phyloP scores from a whole-genome alignment of 441 rosid species.

The Erodium moschatum region DNA sequence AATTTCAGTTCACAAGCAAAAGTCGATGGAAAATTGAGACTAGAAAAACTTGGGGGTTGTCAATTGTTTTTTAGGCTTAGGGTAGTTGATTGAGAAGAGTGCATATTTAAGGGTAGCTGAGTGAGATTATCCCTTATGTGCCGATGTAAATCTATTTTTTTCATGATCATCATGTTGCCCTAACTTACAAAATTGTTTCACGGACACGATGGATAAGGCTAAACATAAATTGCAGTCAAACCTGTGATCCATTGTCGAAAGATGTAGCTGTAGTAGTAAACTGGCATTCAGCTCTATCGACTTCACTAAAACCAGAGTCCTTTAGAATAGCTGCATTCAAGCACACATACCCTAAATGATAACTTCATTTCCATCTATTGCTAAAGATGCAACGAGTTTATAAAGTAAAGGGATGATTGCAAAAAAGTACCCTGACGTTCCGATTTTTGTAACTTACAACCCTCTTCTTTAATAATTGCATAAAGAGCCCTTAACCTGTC shows the following conservation, averaged over 20 bases:
- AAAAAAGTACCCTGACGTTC: no score
- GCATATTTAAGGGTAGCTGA: no score
- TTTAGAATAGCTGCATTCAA: constrained; percentile 64
- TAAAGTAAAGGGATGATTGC: not conserved
- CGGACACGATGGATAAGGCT: not conserved
- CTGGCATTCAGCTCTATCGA: constrained; percentile 85
- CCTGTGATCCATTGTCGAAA: constrained; percentile 86
- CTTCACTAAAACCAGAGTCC: constrained; percentile 79
- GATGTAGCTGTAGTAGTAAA: constrained; percentile 74
- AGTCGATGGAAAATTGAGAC: no score
- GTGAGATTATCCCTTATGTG: not conserved
- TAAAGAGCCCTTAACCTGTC: no score
- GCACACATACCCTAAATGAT: constrained; percentile 13
- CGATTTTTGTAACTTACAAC: no score
- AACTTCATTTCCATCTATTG: not conserved
- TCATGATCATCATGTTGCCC: not conserved
- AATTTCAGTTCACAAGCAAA: no score
- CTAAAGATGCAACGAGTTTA: not conserved
- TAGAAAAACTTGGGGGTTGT: no score
- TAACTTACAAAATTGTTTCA: not conserved
- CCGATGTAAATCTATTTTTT: not conserved
- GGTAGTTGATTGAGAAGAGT: no score
- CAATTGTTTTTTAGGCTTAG: no score
- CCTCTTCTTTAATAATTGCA: no score
- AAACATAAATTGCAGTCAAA: constrained; percentile 18